These are phyloP conservation scores for Diplocarpon rosae DNA, from an alignment of 2,329 filamentous ascomycete genomes.

Conservation along the genomic window DNA sequence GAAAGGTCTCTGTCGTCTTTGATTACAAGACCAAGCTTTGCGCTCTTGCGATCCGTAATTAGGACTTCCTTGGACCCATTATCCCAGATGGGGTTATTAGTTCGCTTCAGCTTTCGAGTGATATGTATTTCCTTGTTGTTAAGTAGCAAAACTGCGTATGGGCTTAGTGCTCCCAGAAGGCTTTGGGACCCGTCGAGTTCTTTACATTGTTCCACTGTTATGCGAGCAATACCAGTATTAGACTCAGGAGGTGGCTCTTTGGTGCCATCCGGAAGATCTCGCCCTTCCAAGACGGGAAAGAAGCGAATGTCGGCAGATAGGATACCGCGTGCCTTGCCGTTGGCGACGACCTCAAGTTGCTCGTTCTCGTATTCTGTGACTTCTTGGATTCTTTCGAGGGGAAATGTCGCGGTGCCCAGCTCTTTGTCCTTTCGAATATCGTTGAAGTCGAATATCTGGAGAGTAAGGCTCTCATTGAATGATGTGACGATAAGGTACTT, in stretches of 20 bases:
- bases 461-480: constrained; percentile 74
- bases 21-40: constrained; percentile 82
- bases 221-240: constrained; percentile 86
- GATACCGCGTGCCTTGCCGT: constrained; percentile 73
- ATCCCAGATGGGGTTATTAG: constrained; percentile 94
- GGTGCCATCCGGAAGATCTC: constrained; percentile 64
- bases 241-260: constrained; percentile 73
- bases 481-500: constrained; percentile 91
- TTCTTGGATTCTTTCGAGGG: constrained; percentile 70
- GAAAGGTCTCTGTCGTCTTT: constrained; percentile 89
- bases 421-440: constrained; percentile 96
- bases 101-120: constrained; percentile 89
- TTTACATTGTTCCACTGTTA: constrained; percentile 92
- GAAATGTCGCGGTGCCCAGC: constrained; percentile 76
- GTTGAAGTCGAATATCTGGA: constrained; percentile 86
- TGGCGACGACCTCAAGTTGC: constrained; percentile 70
- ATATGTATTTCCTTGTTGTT: constrained; percentile 86
- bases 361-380: constrained; percentile 72
- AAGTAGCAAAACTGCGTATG: constrained; percentile 77
- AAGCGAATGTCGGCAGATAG: constrained; percentile 79
- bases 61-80: constrained; percentile 88
- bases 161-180: constrained; percentile 80
- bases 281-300: constrained; percentile 78
- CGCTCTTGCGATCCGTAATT: constrained; percentile 84
- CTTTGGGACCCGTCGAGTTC: constrained; percentile 90